Evolutionary conservation across 2,329 filamentous ascomycete species (phyloP), one percentile per base, ranked within the genome.

Genomic region (Curvularia sp.): DNA sequence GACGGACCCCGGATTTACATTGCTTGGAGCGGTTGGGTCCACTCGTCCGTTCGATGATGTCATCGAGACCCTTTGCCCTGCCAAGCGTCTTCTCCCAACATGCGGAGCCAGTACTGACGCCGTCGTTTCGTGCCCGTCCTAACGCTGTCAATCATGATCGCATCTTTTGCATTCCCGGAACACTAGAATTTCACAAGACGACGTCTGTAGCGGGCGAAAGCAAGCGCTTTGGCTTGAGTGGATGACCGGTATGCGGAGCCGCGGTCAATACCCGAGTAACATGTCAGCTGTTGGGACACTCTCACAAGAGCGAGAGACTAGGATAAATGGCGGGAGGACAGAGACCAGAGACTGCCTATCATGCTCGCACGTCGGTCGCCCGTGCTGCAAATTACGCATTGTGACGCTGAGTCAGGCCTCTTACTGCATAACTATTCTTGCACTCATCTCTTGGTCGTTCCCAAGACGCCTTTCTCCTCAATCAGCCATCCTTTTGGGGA

Each of bases 41-140:
- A 28, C 26, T 28, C 22, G 18, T 47, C 56, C 41, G 31, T 52
- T 38, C 5, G 5, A 22, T 47, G 28, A 50, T 53, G 52, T 58
- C 56, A 58, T 58, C 12, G 47, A 50, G 47, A 50, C 51, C 56
- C 47, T 46, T 43, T 57, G 31, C 44, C 28, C 18, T 31, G 30
- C 44, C 42, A 33, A 33, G 44, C 44, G 10, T 33, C 10, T n/a
- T 12, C 10, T 48, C 8, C 13, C 18, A 31, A 20, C 28, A 18
- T 18, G 10, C 30, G 13, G 10, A 13, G 26, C 6, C 10, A 9
- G 5, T 7, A 15, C 13, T 15, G 10, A 20, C n/a, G 9, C 6
- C 10, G 30, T 18, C 28, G 22, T 55, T 72, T 74, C 57, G 6
- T 15, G 15, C 58, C 53, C 8, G 63, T 70, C 15, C 59, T 60